These are phyloP conservation scores for Xylaria sp. DNA, from an alignment of 2,329 filamentous ascomycete species.

Conservation along the genomic window DNA sequence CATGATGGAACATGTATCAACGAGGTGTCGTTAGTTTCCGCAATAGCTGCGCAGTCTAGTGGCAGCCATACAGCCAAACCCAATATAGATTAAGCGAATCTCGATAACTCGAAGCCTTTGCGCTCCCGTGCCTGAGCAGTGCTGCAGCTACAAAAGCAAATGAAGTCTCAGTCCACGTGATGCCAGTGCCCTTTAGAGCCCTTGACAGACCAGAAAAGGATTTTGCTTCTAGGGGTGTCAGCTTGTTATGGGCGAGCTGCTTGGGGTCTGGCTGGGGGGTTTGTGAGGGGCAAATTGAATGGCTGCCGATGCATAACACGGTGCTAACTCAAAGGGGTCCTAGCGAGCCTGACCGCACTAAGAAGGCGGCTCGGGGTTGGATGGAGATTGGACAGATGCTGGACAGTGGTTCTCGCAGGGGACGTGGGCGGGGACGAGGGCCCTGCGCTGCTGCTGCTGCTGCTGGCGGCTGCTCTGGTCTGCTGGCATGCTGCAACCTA, in stretches of 20 bases:
- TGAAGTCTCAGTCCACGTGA: constrained; percentile 15
- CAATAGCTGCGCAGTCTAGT: background rate
- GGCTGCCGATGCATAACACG: constrained; percentile 27
- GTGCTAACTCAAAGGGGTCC: constrained; percentile 27
- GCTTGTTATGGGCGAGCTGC: background rate
- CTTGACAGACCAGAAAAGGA: background rate
- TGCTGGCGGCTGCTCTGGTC: constrained; percentile 15
- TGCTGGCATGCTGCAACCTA: constrained; percentile 24
- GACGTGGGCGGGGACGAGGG: constrained; percentile 12
- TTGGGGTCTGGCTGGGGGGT: background rate
- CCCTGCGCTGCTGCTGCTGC: background rate
- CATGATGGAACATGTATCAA: background rate
- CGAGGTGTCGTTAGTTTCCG: background rate
- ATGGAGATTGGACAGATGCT: constrained; percentile 27
- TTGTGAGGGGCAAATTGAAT: constrained; percentile 27
- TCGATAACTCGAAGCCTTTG: background rate
- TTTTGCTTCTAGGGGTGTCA: background rate
- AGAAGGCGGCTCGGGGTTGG: constrained; percentile 22
- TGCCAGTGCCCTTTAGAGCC: background rate
- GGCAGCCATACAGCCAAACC: background rate
- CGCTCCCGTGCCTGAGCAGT: background rate
- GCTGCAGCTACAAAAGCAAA: background rate
- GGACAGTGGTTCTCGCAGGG: constrained; percentile 22
- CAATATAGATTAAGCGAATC: background rate
- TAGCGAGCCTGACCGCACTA: constrained; percentile 33